Percentiles rank a stretch among this genome's conserved stretches.
Evolutionary conservation across 106 monocot genomes (phyloP).

Genomic region (Vanilla planifolia): DNA sequence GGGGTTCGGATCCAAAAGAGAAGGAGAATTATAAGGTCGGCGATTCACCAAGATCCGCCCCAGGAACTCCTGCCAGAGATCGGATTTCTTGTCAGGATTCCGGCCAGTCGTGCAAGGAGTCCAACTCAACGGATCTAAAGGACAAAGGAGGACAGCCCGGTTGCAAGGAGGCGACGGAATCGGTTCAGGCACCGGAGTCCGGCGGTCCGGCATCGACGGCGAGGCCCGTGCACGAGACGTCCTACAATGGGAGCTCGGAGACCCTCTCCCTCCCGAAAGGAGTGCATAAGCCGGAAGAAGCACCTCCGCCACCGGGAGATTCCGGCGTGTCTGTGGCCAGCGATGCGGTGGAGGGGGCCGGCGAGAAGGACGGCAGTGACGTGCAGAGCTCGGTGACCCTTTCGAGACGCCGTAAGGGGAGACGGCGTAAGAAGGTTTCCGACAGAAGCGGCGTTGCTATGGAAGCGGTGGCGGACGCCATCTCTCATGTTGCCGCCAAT

Average conservation of each 20-base stretch:
- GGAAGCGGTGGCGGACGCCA: slow-evolving; percentile 29
- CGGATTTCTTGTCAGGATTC: slow-evolving; percentile 21
- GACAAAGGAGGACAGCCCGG: slow-evolving; percentile 4
- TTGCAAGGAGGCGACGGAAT: slow-evolving; percentile 10
- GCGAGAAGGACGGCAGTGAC: slow-evolving; percentile 54
- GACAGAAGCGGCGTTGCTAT: slow-evolving; percentile 16
- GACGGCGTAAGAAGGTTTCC: slow-evolving; percentile 4
- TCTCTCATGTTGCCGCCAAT: slow-evolving; percentile 4
- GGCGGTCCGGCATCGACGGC: neutral
- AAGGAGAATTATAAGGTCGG: slow-evolving; percentile 6
- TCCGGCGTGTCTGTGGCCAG: slow-evolving; percentile 64
- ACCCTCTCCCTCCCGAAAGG: slow-evolving; percentile 32
- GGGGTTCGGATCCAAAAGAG: slow-evolving; percentile 14
- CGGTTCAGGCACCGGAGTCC: neutral
- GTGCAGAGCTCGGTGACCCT: slow-evolving; percentile 90
- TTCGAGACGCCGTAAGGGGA: slow-evolving; percentile 23
- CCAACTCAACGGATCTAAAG: slow-evolving; percentile 48
- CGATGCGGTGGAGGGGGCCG: slow-evolving; percentile 32
- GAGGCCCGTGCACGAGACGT: slow-evolving; percentile 20
- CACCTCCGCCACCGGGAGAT: slow-evolving; percentile 5
- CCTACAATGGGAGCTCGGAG: slow-evolving; percentile 65
- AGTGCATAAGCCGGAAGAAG: neutral
- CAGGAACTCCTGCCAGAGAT: slow-evolving; percentile 5
- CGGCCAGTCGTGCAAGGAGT: slow-evolving; percentile 51
- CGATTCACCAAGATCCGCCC: slow-evolving; percentile 16